phyloP scores from a whole-genome alignment of 805 yeast species.

The Maudiozyma serrabonitensis region DNA sequence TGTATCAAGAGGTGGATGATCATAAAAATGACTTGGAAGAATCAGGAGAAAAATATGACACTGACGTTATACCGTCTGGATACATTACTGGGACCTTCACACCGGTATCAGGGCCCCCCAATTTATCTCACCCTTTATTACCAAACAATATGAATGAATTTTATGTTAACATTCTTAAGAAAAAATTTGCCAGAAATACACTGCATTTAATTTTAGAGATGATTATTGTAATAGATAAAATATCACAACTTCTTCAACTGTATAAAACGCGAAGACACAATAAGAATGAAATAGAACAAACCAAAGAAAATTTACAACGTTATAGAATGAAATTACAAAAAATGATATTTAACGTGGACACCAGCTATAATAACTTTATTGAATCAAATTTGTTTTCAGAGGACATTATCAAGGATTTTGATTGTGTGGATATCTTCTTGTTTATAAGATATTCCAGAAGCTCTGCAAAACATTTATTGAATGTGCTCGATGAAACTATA shows the following conservation, averaged over 20 bases:
- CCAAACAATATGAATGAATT: slow-evolving; percentile 6
- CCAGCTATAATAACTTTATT: slow-evolving; percentile 30
- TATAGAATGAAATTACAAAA: slow-evolving; percentile 14
- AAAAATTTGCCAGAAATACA: slow-evolving; percentile 26
- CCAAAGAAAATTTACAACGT: slow-evolving; percentile 10
- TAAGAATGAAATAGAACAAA: slow-evolving; percentile 1
- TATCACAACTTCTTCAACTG: slow-evolving; percentile 12
- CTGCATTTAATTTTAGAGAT: slow-evolving; percentile 26
- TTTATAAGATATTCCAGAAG: slow-evolving; percentile 35
- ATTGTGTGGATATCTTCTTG: slow-evolving; percentile 32
- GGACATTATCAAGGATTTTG: slow-evolving; percentile 29
- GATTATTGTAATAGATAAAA: slow-evolving; percentile 22
- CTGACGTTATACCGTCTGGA: background rate
- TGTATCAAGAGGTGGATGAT: slow-evolving; percentile 6
- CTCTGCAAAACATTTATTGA: slow-evolving; percentile 30
- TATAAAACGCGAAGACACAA: slow-evolving; percentile 1
- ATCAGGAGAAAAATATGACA: background rate
- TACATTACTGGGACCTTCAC: background rate
- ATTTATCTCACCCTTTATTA: background rate
- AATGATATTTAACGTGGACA: slow-evolving; percentile 27
- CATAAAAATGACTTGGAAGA: background rate
- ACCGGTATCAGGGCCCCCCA: background rate
- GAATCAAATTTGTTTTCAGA: slow-evolving; percentile 29
- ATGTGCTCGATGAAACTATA: slow-evolving; percentile 17
- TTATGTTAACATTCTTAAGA: slow-evolving; percentile 27